Evolutionary conservation across 805 yeast genomes (phyloP), one percentile per base, ranked within the genome.

Genomic region (Ogataea angusta): DNA sequence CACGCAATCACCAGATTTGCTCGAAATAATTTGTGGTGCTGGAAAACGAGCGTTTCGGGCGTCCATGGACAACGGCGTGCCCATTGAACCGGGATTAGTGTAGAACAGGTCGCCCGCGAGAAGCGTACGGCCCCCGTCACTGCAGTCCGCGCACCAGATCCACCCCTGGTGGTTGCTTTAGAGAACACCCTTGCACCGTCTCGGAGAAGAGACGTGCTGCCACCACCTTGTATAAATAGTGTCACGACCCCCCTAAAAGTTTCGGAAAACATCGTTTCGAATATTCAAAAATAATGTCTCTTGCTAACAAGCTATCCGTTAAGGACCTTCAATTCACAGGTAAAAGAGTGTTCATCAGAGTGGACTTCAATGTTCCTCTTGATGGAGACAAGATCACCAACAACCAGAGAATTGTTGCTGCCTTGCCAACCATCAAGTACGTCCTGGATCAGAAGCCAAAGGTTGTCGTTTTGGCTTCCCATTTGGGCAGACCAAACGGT

Each of bases 381-480:
- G 98, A 93, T 64, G 98, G 97, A 57, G 79, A 78, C 62, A 90
- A 82, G 66, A 93, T 93, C 77, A 95, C 99, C 75, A 93, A 95
- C 82, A 95, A 93, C 78, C 98, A 93, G 76, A 85, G 99, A 75
- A 93, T 93, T 64, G 98, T 90, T 60, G 99, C 99, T 67, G 99
- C 99, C 56, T 73, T 95, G 60, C 99, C 99, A 69, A 91, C 99
- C 57, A 93, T 93, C 75, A 70, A 95, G 72, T 93, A 91, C 68
- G 97, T 91, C 40, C 73, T 85, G 66, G 91, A 86, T 64, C 83
- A 91, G 56, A 78, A 85, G 62, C 96, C 99, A 64, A 88, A 84
- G 77, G 87, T 80, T 54, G 82, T 93, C 54, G 75, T 93, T 56
- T 79, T 93, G 58, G 98, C 97, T 53, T 90, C 98, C 47, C 99